Percentiles rank a stretch among this genome's conserved stretches.
These are phyloP conservation scores for Penicillium digitatum DNA, from an alignment of 2,329 filamentous ascomycete genomes.

Conservation along the genomic window DNA sequence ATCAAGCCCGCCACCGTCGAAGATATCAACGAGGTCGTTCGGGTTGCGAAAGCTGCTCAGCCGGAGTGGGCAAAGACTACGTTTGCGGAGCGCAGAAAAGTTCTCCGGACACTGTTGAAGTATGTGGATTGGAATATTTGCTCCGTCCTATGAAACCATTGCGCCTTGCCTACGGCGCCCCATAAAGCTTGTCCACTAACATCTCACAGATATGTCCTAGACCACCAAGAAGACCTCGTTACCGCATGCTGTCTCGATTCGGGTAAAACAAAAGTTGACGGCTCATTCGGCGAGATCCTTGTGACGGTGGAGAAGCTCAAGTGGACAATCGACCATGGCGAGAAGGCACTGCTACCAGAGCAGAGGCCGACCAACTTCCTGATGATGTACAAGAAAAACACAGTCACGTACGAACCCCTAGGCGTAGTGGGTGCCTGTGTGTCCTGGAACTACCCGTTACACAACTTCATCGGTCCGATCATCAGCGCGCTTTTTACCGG, in stretches of 20 bases:
- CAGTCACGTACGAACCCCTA: conserved; percentile 83
- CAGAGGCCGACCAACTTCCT: conserved; percentile 80
- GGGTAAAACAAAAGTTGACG: conserved; percentile 94
- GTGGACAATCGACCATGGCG: conserved; percentile 90
- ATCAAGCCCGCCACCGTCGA: conserved; percentile 68
- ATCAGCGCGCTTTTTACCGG: conserved; percentile 88
- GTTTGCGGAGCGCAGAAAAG: conserved; percentile 70
- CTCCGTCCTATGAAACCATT: not conserved
- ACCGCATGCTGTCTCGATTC: conserved; percentile 83
- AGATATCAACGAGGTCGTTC: conserved; percentile 74
- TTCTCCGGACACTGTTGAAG: conserved; percentile 75
- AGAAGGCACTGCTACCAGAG: conserved; percentile 69
- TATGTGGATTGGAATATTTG: conserved; percentile 26
- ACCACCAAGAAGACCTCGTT: conserved; percentile 85
- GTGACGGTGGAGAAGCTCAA: conserved; percentile 90
- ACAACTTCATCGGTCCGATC: conserved; percentile 88
- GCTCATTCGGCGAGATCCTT: conserved; percentile 87
- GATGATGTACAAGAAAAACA: conserved; percentile 93
- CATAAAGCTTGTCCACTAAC: not conserved
- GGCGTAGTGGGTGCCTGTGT: conserved; percentile 90
- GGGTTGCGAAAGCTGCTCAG: conserved; percentile 71
- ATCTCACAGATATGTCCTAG: conserved; percentile 62
- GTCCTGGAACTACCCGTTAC: conserved; percentile 96
- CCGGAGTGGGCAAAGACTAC: conserved; percentile 70
- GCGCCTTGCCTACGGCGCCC: not conserved